Evolutionary conservation across 352 stramenopile species (phyloP).

Genomic region (Globisporangium middletonii): DNA sequence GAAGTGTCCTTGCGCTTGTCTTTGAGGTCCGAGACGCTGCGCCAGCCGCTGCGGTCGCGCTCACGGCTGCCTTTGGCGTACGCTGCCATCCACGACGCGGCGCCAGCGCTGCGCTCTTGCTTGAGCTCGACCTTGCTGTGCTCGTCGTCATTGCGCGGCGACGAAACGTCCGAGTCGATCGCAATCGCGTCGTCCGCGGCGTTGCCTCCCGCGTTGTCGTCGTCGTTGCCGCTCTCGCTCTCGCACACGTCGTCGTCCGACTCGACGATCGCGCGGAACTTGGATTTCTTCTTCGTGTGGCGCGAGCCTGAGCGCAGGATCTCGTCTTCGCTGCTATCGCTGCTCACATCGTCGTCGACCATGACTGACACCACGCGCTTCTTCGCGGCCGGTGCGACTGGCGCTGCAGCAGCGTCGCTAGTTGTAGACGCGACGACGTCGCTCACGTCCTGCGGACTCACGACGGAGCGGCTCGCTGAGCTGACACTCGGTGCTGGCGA

Average conservation of each 20-base stretch:
- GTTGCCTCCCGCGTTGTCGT: neutral
- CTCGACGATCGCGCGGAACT: conserved; percentile 54
- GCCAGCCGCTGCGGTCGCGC: conserved; percentile 4
- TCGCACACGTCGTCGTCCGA: conserved; percentile 45
- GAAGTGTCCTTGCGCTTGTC: conserved; percentile 4
- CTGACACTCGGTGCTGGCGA: neutral
- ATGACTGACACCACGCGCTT: conserved; percentile 17
- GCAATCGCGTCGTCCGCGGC: conserved; percentile 15
- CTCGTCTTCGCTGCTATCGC: conserved; percentile 20
- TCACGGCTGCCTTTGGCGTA: conserved; percentile 19
- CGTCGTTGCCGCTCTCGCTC: conserved; percentile 8
- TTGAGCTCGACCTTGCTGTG: conserved; percentile 26
- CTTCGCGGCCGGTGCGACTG: conserved; percentile 8
- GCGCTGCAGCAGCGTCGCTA: neutral
- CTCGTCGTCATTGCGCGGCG: conserved; percentile 25
- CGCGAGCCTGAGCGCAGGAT: conserved; percentile 28
- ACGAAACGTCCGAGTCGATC: conserved; percentile 45
- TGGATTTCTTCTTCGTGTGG: conserved; percentile 30
- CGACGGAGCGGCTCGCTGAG: conserved; percentile 5
- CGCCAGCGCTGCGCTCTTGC: conserved; percentile 8
- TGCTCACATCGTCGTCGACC: conserved; percentile 29
- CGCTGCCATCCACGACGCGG: conserved; percentile 49
- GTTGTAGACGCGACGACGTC: conserved; percentile 7
- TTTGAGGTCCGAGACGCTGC: conserved; percentile 14
- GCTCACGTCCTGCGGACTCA: conserved; percentile 23